Evolutionary conservation across 129 eudicot species (phyloP), one percentile per base, ranked within the genome.

Genomic region (Helichrysum umbraculigerum): DNA sequence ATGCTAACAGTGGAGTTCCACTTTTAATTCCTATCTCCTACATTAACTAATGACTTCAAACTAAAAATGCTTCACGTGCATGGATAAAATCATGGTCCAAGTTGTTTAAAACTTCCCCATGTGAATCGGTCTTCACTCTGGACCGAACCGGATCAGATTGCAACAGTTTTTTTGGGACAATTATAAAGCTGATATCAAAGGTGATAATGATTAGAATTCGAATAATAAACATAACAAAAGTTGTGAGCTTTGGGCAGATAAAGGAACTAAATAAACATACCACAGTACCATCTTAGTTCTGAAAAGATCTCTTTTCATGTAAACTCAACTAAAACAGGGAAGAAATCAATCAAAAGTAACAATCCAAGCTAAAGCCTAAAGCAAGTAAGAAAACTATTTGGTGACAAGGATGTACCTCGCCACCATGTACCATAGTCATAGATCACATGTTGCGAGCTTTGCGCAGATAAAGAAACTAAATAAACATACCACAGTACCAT

Each of bases 401-500:
- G 52, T 44, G 52, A 44, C 4, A 3, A 44, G 12, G 52, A 44
- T 2, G 52, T 17, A 16, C 52, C 52, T 12, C 17, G 16, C 12
- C 52, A 44, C 52, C 52, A 44, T 44, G 52, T 44, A 44, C 52
- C 52, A 12, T 44, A 44, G 16, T 44, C 52, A 44, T 25, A 25
- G 28, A 25, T 25, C 29, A 17, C 35, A 15, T 56, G 47, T 20
- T 5, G 32, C 12, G 8, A 67, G 47, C 41, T 33, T 32, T 22
- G 14, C 51, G 39, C 19, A 59, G 51, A 76, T 51, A 37, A 76
- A 34, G 15, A 25, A 50, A 17, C 17, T 51, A 7, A 30, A 32
- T 52, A 66, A 50, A 76, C 30, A 34, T 25, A 76, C 37, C 22
- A 29, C 68, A 67, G 41, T 65, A 35, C 41, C 67, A 30, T 52